Evolutionary conservation across 2,329 filamentous ascomycete genomes (phyloP).

Genomic region (Coniochaeta sp.): DNA sequence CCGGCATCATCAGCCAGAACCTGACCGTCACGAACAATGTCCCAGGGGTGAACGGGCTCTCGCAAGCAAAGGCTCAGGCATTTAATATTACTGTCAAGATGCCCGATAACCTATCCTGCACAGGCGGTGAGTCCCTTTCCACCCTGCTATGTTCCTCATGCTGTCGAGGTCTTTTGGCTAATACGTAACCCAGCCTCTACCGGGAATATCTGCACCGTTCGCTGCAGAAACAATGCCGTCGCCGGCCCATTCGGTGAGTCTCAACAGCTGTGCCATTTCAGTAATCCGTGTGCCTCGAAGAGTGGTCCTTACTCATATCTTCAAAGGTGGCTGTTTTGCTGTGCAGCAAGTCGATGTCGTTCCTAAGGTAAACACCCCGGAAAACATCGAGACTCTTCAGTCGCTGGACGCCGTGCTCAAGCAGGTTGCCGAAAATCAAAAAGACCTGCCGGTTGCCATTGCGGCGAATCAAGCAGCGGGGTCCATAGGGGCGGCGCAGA

Average conservation of each 20-base stretch:
- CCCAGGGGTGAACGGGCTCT: slow-evolving; percentile 50
- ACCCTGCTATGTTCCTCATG: neutral
- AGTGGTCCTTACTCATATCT: neutral
- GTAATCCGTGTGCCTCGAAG: neutral
- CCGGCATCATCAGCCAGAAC: slow-evolving; percentile 35
- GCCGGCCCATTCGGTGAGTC: slow-evolving; percentile 41
- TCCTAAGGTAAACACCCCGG: slow-evolving; percentile 32
- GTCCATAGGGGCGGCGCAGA: slow-evolving; percentile 18
- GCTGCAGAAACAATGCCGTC: slow-evolving; percentile 50
- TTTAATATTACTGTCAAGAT: slow-evolving; percentile 50
- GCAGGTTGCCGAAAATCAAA: slow-evolving; percentile 43
- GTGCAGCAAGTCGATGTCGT: slow-evolving; percentile 44
- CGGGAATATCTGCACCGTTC: slow-evolving; percentile 38
- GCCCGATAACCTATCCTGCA: slow-evolving; percentile 41
- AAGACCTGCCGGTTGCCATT: slow-evolving; percentile 40
- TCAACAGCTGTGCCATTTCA: neutral
- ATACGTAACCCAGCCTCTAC: slow-evolving; percentile 34
- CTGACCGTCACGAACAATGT: slow-evolving; percentile 52
- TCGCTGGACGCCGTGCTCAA: slow-evolving; percentile 34
- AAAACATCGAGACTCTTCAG: slow-evolving; percentile 37
- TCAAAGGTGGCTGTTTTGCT: slow-evolving; percentile 46
- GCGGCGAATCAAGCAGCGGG: slow-evolving; percentile 36
- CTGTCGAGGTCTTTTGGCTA: neutral
- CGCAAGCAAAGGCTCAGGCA: slow-evolving; percentile 45
- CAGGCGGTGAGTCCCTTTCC: slow-evolving; percentile 33